Conservation (phyloP, 2,329 filamentous ascomycete genomes). For the Cordyceps cateniannulata region DNA sequence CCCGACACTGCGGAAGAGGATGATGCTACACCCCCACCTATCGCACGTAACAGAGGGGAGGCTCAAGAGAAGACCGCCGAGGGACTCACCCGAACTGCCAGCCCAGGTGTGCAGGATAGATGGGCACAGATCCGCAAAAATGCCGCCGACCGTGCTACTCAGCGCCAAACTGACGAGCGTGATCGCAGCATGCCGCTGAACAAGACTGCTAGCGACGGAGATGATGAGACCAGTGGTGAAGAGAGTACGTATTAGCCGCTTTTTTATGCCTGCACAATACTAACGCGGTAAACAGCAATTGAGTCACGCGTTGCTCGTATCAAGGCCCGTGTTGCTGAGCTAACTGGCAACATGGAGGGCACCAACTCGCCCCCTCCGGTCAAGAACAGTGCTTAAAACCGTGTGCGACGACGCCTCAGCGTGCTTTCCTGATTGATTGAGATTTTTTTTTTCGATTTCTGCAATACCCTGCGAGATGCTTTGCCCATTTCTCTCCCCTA, state of each 20-base stretch:
- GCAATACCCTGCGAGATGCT: slow-evolving; percentile 4
- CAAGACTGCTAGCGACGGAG: slow-evolving; percentile 50
- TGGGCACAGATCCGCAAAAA: slow-evolving; percentile 98
- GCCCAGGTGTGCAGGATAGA: slow-evolving; percentile 55
- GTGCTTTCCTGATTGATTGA: background rate
- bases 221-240: slow-evolving; percentile 17
- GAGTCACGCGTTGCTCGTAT: slow-evolving; percentile 95
- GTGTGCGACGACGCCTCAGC: background rate
- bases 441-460: background rate
- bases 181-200: slow-evolving; percentile 42
- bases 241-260: slow-evolving; percentile 26
- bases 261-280: background rate
- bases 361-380: slow-evolving; percentile 29
- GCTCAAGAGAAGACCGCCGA: background rate
- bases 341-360: slow-evolving; percentile 78
- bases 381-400: background rate
- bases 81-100: slow-evolving; percentile 25
- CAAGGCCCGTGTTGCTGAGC: slow-evolving; percentile 90
- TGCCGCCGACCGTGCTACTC: slow-evolving; percentile 71
- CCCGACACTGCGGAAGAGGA: slow-evolving; percentile 52
- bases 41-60: slow-evolving; percentile 34
- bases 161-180: slow-evolving; percentile 60
- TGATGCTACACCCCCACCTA: slow-evolving; percentile 46
- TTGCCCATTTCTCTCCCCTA: background rate
- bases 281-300: slow-evolving; percentile 58